Percentiles rank a stretch among this genome's conserved stretches.
Conservation (phyloP, 2,329 filamentous ascomycete genomes). For the Botrytis porri region DNA sequence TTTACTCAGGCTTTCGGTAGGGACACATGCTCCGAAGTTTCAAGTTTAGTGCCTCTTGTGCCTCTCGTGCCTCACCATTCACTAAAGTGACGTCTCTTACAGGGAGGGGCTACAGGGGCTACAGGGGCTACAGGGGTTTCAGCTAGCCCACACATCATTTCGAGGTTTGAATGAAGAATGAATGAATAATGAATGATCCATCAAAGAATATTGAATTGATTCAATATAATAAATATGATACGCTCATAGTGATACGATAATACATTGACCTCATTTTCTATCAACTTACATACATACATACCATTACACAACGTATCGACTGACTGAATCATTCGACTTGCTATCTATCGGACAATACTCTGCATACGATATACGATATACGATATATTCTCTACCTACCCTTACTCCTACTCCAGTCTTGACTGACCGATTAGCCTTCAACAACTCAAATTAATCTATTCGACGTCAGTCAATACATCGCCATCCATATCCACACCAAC, state of each 20-base stretch:
- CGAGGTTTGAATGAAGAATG: background rate
- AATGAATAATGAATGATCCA: background rate
- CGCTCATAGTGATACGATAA: background rate
- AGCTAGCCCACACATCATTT: background rate
- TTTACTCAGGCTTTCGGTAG: background rate
- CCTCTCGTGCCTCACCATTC: background rate
- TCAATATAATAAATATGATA: background rate
- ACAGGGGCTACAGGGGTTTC: background rate
- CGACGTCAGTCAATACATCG: background rate
- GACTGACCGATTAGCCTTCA: background rate
- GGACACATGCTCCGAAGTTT: background rate
- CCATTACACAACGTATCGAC: background rate
- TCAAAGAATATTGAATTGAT: background rate
- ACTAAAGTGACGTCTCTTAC: constrained; percentile 2
- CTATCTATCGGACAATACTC: background rate
- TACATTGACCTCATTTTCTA: background rate
- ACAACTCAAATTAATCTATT: background rate
- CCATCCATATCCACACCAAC: constrained; percentile 1
- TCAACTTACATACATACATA: background rate
- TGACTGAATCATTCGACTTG: background rate
- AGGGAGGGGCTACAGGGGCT: background rate
- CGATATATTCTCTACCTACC: background rate
- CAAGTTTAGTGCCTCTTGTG: background rate
- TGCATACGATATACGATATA: background rate
- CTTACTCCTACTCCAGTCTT: background rate